Base-by-base conservation (phyloP, 768 basidiomycete genomes). In the Pleurotus giganteus region DNA sequence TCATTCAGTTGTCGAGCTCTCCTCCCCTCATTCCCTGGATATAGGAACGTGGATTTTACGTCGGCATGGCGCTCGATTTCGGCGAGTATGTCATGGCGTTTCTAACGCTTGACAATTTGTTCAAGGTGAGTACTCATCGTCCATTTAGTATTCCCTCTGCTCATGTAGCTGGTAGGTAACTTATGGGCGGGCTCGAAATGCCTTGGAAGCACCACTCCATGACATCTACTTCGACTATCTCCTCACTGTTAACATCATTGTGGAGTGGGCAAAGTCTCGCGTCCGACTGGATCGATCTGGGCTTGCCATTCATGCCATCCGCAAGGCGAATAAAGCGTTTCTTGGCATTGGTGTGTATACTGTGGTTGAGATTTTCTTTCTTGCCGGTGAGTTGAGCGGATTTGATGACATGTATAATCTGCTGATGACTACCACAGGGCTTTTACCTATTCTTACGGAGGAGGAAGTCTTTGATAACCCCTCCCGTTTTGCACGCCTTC, bases 291-390 rank as follows among this genome's bases (percentile, higher is more conserved):
- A 41, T 19, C 46, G 52, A 15, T 15, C 27, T 15, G 56, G 56
- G 4, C 42, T 53, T 15, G 56, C 56, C 12, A 26, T 29, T 28
- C 24, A 51, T 32, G 56, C 37, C 21, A 53, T 57, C 26, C 37
- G 52, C 15, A 47, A 44, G 23, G 56, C 52, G 7, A 15, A 17
- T 9, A 42, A 32, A 41, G 17, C 37, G 3, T 57, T 47, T 37
- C 37, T 41, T 23, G 56, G 56, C 9, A 43, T 57, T 32, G 56
- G 56, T 23, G 52, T 57, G 15, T 57, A 57, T 39, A 57, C 56
- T n/a, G 29, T 46, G 11, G 9, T 19, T 7, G 39, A 41, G 39
- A 13, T 41, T 9, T 41, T 41, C 17, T n/a, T 9, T 41, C 39
- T 41, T 19, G 39, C 39, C 6, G 39, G 39, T 41, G 39, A 4